A percentile compares a stretch with the other conserved stretches of the same genome.
These are phyloP conservation scores for Candida lessepsii DNA, from an alignment of 805 yeast genomes.

Conservation along the genomic window DNA sequence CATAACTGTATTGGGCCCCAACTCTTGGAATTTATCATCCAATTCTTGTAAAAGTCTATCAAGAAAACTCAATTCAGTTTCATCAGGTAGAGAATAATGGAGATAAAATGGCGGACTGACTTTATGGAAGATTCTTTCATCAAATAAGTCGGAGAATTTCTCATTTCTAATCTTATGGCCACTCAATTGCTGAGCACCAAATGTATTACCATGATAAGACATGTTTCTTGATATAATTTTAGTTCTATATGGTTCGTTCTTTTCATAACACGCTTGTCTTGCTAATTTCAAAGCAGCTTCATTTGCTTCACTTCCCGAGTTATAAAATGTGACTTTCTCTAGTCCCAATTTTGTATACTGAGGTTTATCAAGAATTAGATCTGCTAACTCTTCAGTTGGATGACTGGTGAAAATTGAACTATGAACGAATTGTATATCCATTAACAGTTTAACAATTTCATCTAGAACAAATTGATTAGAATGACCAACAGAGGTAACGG, in stretches of 20 bases:
- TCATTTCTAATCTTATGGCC: conserved; percentile 32
- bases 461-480: conserved; percentile 38
- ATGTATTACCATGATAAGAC: conserved; percentile 50
- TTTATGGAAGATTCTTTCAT: conserved; percentile 25
- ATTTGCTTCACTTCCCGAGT: conserved; percentile 58
- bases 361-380: background rate
- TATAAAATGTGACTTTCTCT: conserved; percentile 52
- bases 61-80: conserved; percentile 40
- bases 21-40: conserved; percentile 40
- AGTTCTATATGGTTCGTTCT: conserved; percentile 39
- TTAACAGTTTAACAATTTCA: conserved; percentile 39
- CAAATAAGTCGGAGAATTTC: too few species aligned
- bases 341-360: conserved; percentile 26
- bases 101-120: conserved; percentile 33
- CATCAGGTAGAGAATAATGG: conserved; percentile 24
- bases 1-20: conserved; percentile 45
- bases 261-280: conserved; percentile 31
- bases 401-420: conserved; percentile 38
- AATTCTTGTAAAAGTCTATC: conserved; percentile 37
- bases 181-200: conserved; percentile 40
- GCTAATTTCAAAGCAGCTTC: conserved; percentile 34
- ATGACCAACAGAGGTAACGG: conserved; percentile 50
- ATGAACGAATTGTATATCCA: conserved; percentile 19
- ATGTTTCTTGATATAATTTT: conserved; percentile 43
- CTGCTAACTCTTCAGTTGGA: conserved; percentile 39